These are phyloP conservation scores for Polygonum aviculare DNA, from an alignment of 148 eudicot species.

Conservation along the genomic window DNA sequence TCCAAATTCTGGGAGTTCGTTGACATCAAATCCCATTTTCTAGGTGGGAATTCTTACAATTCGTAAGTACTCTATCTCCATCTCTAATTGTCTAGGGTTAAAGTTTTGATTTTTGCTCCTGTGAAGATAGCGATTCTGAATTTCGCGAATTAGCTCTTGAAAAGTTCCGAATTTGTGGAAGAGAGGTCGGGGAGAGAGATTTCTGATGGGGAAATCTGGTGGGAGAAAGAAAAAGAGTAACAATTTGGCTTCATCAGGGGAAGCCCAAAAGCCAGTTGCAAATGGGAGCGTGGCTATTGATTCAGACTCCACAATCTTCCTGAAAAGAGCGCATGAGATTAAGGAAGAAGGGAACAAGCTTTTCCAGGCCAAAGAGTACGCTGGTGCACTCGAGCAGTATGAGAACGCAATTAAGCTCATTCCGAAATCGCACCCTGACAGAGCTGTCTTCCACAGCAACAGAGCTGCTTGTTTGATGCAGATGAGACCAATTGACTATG, in stretches of 20 bases:
- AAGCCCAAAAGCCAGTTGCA: slow-evolving; percentile 10
- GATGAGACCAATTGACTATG: slow-evolving; percentile 85
- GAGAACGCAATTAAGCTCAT: slow-evolving; percentile 78
- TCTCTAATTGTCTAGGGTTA: background rate
- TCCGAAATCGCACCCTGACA: slow-evolving; percentile 67
- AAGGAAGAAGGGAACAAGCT: slow-evolving; percentile 79
- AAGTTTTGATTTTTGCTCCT: background rate
- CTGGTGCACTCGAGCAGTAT: slow-evolving; percentile 70
- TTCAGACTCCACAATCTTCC: slow-evolving; percentile 54
- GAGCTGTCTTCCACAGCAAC: slow-evolving; percentile 88
- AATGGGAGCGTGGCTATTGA: slow-evolving; percentile 38
- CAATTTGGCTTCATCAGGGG: slow-evolving; percentile 17
- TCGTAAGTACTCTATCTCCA: slow-evolving; percentile 6
- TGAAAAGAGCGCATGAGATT: slow-evolving; percentile 80
- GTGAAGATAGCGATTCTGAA: background rate
- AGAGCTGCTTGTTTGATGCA: slow-evolving; percentile 95
- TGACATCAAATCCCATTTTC: background rate
- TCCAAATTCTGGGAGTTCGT: background rate
- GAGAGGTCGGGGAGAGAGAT: background rate
- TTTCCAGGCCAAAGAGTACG: slow-evolving; percentile 69
- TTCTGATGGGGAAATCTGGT: slow-evolving; percentile 81
- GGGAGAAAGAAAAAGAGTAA: slow-evolving; percentile 71
- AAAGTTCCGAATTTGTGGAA: background rate
- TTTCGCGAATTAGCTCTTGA: background rate
- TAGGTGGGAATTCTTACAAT: background rate